Percentiles rank a stretch among this genome's conserved stretches.
Conservation (phyloP, 139 green algal genomes). For the Haematococcus sp. region DNA sequence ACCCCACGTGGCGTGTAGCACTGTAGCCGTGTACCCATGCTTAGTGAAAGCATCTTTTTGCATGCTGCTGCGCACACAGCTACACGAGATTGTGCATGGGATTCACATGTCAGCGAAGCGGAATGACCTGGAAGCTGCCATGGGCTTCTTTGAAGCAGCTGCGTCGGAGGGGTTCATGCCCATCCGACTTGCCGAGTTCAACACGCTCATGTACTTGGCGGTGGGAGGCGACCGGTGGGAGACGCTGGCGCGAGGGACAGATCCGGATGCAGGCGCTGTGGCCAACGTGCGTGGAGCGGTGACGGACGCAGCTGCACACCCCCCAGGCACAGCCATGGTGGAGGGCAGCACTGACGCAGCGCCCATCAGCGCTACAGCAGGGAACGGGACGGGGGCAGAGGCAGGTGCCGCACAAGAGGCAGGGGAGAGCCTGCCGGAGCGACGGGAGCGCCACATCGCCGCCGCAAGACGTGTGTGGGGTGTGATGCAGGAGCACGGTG, state of each 20-base stretch:
- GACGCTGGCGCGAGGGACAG: not conserved
- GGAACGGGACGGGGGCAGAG: not conserved
- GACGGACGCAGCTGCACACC: not conserved
- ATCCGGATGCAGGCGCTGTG: not conserved
- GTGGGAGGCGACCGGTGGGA: not conserved
- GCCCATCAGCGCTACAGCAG: not conserved
- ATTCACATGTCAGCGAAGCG: conserved; percentile 9
- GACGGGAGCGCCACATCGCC: conserved; percentile 14
- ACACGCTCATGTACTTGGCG: not conserved
- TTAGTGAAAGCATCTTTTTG: too few relatives aligned
- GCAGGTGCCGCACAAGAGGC: not conserved
- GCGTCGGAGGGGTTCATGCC: not conserved
- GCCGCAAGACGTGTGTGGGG: conserved; percentile 22
- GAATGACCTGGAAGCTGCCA: not conserved
- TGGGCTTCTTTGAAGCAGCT: not conserved
- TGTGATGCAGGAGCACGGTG: conserved; percentile 11
- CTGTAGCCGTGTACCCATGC: too few relatives aligned
- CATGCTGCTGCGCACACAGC: not conserved
- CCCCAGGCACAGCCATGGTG: not conserved
- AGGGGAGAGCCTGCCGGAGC: not conserved
- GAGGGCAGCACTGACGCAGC: not conserved
- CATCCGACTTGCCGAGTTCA: not conserved
- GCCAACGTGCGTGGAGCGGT: not conserved
- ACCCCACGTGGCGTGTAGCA: too few relatives aligned
- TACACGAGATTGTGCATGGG: not conserved